Conservation (phyloP, 1,284 basidiomycete species). For the Pisolithus thermaeus region DNA sequence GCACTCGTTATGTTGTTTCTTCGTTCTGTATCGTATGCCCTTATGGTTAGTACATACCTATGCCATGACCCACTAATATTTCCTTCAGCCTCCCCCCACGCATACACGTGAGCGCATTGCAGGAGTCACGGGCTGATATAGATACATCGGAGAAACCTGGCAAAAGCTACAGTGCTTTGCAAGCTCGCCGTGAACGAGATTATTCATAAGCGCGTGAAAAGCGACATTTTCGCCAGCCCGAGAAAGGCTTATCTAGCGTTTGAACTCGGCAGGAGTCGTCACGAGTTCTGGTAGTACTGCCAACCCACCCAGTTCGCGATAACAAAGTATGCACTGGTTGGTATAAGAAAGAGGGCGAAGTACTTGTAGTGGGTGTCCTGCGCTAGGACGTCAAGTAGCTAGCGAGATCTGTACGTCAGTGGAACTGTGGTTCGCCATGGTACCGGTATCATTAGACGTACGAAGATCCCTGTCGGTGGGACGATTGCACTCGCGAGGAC, state of each 20-base stretch:
- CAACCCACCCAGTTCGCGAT: constrained; percentile 97
- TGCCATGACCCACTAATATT: background rate
- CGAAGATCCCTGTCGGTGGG: constrained; percentile 45
- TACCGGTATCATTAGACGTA: constrained; percentile 28
- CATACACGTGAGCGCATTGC: background rate
- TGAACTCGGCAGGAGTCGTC: constrained; percentile 13
- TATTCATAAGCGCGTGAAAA: background rate
- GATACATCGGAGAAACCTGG: too few species aligned
- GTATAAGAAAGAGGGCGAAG: constrained; percentile 72
- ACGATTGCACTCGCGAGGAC: constrained; percentile 61
- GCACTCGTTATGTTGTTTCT: constrained; percentile 1
- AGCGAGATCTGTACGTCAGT: constrained; percentile 13
- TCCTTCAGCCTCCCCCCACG: background rate
- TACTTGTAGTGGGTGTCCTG: constrained; percentile 87
- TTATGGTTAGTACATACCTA: constrained; percentile 1
- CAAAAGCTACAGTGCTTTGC: too few species aligned
- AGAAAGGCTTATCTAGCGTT: background rate
- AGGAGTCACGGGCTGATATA: too few species aligned
- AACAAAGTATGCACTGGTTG: constrained; percentile 79
- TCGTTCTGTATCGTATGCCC: constrained; percentile 4
- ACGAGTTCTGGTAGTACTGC: constrained; percentile 90
- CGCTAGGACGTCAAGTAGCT: constrained; percentile 61
- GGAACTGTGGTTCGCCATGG: background rate
- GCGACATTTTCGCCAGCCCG: background rate
- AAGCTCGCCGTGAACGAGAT: too few species aligned